phyloP scores from a whole-genome alignment of 169 alveolate genomes.

The Miamiensis avidus region DNA sequence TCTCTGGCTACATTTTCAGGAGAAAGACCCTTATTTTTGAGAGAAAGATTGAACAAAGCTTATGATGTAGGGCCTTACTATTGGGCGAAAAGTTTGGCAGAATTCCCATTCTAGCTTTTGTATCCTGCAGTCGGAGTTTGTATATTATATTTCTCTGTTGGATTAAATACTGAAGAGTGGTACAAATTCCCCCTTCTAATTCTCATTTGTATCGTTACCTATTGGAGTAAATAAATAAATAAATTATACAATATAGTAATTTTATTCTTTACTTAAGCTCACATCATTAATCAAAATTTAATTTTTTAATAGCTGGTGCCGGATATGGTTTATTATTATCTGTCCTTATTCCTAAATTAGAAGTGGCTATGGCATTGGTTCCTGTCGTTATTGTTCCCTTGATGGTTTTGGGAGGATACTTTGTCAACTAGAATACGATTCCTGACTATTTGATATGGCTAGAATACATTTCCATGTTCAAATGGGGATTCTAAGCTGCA shows the following conservation, averaged over 20 bases:
- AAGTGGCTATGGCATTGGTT: constrained; percentile 45
- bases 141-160: constrained; percentile 50
- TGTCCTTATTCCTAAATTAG: constrained; percentile 26
- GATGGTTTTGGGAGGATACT: constrained; percentile 75
- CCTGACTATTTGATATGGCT: constrained; percentile 54
- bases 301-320: too few species aligned
- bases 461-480: constrained; percentile 57
- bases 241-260: too few species aligned
- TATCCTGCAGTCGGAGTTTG: constrained; percentile 39
- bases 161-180: constrained; percentile 15
- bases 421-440: constrained; percentile 58
- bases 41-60: constrained; percentile 59
- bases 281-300: too few species aligned
- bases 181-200: constrained; percentile 21
- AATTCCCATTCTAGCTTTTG: constrained; percentile 50
- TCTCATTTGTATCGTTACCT: constrained; percentile 25
- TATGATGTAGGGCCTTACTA: constrained; percentile 54
- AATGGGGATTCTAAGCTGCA: constrained; percentile 66
- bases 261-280: too few species aligned
- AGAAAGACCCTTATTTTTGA: constrained; percentile 63
- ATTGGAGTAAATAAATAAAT: too few species aligned
- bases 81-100: constrained; percentile 54
- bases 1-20: constrained; percentile 34
- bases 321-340: constrained; percentile 44
- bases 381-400: constrained; percentile 70